phyloP scores from a whole-genome alignment of 306 rosid genomes.

The Casuarina cunninghamiana region DNA sequence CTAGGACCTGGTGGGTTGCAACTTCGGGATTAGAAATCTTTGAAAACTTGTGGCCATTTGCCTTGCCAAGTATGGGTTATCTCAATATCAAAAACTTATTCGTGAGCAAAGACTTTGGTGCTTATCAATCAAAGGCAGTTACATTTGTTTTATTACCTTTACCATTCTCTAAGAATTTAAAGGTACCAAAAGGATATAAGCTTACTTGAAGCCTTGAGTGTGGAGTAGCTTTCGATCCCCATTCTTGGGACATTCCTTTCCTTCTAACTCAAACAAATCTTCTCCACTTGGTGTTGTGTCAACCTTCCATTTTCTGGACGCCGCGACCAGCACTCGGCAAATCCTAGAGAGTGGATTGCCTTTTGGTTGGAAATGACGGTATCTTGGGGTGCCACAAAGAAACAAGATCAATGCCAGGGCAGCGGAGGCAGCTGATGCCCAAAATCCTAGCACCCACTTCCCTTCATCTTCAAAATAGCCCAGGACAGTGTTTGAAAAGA shows the following conservation, averaged over 20 bases:
- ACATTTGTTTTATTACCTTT: background rate
- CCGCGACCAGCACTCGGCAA: constrained; percentile 63
- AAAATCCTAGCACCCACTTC: constrained; percentile 69
- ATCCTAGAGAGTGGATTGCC: constrained; percentile 79
- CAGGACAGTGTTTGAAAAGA: constrained; percentile 76
- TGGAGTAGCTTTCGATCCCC: constrained; percentile 61
- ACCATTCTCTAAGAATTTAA: background rate
- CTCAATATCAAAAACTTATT: no score
- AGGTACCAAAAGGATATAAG: background rate
- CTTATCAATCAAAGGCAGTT: background rate
- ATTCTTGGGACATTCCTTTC: constrained; percentile 27
- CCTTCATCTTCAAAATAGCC: constrained; percentile 80
- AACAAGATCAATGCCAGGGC: constrained; percentile 56
- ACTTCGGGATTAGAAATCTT: no score
- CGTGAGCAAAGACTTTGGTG: background rate
- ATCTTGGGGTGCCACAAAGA: constrained; percentile 69
- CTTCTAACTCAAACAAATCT: constrained; percentile 41
- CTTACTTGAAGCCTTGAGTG: constrained; percentile 69
- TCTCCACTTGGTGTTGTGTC: constrained; percentile 32
- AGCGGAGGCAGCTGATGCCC: constrained; percentile 85
- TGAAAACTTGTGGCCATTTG: no score
- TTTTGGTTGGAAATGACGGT: constrained; percentile 56
- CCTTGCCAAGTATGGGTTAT: no score
- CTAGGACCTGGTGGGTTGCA: no score
- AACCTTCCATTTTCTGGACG: constrained; percentile 64